Conservation (phyloP, 192 early-diverging fungal species). For the Geranomyces michiganensis region DNA sequence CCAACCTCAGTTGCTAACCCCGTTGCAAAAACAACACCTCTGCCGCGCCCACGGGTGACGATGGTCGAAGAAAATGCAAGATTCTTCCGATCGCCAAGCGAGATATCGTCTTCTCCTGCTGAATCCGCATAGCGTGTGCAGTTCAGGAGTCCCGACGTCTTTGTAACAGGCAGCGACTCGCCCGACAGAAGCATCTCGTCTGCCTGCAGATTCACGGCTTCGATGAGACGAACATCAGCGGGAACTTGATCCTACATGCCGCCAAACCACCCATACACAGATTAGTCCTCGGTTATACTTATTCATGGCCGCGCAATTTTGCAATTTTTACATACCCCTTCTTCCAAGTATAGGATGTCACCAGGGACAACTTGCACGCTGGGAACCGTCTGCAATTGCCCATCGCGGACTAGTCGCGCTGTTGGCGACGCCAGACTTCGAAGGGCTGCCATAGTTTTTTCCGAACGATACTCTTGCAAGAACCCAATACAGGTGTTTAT, state of each 20-base stretch:
- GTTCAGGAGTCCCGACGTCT: background rate
- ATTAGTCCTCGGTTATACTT: too few species aligned
- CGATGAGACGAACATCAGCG: constrained; percentile 72
- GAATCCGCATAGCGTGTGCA: too few species aligned
- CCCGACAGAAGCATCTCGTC: constrained; percentile 48
- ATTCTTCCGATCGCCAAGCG: constrained; percentile 41
- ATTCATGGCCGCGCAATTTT: too few species aligned
- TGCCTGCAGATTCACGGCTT: constrained; percentile 38
- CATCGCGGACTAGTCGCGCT: constrained; percentile 70
- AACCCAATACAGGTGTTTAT: constrained; percentile 25
- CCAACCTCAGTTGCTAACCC: constrained; percentile 81
- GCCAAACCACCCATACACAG: too few species aligned
- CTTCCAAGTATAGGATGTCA: constrained; percentile 68
- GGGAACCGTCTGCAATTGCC: constrained; percentile 49
- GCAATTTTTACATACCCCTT: too few species aligned
- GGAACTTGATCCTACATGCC: constrained; percentile 78
- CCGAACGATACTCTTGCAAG: constrained; percentile 24
- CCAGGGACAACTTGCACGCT: constrained; percentile 72
- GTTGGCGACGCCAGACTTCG: constrained; percentile 67
- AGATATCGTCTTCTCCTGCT: background rate
- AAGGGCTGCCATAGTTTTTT: constrained; percentile 39
- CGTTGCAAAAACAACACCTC: constrained; percentile 74
- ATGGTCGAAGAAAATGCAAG: constrained; percentile 69
- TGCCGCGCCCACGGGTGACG: constrained; percentile 71
- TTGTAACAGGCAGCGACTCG: constrained; percentile 45